phyloP scores from a whole-genome alignment of 2,329 filamentous ascomycete genomes.

The Amylocarpus encephaloides region DNA sequence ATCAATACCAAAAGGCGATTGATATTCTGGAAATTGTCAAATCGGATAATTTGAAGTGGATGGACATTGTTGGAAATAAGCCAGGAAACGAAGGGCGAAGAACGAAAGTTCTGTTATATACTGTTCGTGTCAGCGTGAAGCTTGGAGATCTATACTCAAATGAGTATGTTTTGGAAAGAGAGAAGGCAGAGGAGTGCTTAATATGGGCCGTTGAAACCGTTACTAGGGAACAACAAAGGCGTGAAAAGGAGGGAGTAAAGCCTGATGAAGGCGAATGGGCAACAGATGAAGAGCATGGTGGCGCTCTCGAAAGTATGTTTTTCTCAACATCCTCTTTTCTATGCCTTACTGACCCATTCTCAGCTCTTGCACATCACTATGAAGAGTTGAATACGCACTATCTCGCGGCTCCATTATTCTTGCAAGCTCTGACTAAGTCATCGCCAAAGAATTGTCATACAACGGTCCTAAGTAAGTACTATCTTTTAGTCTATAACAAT shows the following conservation, averaged over 20 bases:
- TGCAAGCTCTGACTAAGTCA: slow-evolving; percentile 72
- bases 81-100: slow-evolving; percentile 39
- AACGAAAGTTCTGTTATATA: slow-evolving; percentile 64
- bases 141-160: slow-evolving; percentile 77
- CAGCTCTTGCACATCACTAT: slow-evolving; percentile 71
- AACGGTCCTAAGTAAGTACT: slow-evolving; percentile 62
- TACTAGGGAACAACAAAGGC: slow-evolving; percentile 60
- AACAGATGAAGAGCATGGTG: slow-evolving; percentile 65
- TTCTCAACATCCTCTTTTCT: background rate
- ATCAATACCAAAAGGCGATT: slow-evolving; percentile 62
- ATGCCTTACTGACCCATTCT: slow-evolving; percentile 26
- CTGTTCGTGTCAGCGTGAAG: slow-evolving; percentile 73
- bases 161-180: slow-evolving; percentile 65
- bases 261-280: slow-evolving; percentile 67
- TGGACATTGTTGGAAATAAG: slow-evolving; percentile 49
- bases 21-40: slow-evolving; percentile 74
- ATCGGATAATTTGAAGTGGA: slow-evolving; percentile 59
- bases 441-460: slow-evolving; percentile 64
- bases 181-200: slow-evolving; percentile 68
- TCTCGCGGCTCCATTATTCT: slow-evolving; percentile 76
- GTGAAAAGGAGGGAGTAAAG: slow-evolving; percentile 56
- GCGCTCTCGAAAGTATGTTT: slow-evolving; percentile 56
- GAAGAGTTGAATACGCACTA: slow-evolving; percentile 68
- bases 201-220: slow-evolving; percentile 77
- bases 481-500: background rate